phyloP scores from a whole-genome alignment of 106 monocot species.

The Phalaenopsis aphrodite region DNA sequence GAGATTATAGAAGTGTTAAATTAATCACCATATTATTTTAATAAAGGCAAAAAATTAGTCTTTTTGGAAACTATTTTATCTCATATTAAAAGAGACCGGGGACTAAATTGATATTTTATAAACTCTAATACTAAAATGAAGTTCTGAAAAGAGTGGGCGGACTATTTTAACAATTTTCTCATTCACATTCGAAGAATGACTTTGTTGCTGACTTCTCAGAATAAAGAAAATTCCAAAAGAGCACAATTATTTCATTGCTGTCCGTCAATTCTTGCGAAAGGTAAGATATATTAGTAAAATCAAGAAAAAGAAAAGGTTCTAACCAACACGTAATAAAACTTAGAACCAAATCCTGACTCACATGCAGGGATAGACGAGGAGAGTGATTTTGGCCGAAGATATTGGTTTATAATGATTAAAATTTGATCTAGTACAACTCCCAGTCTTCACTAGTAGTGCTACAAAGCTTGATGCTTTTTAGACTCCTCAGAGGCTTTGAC shows the following conservation, averaged over 20 bases:
- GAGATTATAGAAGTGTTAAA: too few relatives aligned
- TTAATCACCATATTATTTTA: too few relatives aligned
- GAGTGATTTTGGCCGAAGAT: not conserved
- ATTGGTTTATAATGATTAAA: not conserved
- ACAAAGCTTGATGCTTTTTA: not conserved
- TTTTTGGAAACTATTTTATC: too few relatives aligned
- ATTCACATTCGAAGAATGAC: not conserved
- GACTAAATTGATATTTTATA: too few relatives aligned
- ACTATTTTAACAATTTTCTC: too few relatives aligned
- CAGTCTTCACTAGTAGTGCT: not conserved
- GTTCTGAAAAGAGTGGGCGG: too few relatives aligned
- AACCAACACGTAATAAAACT: not conserved
- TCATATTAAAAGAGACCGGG: too few relatives aligned
- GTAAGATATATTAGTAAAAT: not conserved
- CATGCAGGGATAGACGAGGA: not conserved
- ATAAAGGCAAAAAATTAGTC: too few relatives aligned
- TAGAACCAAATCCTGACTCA: not conserved
- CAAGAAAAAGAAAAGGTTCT: not conserved
- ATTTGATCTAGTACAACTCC: not conserved
- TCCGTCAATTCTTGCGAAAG: not conserved
- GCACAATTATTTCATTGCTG: slow-evolving; percentile 1
- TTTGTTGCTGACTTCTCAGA: not conserved
- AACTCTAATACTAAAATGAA: too few relatives aligned
- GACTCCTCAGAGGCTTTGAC: not conserved
- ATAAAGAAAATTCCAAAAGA: not conserved